Evolutionary conservation across 2,329 filamentous ascomycete genomes (phyloP).

Genomic region (Fusarium chlamydosporum): DNA sequence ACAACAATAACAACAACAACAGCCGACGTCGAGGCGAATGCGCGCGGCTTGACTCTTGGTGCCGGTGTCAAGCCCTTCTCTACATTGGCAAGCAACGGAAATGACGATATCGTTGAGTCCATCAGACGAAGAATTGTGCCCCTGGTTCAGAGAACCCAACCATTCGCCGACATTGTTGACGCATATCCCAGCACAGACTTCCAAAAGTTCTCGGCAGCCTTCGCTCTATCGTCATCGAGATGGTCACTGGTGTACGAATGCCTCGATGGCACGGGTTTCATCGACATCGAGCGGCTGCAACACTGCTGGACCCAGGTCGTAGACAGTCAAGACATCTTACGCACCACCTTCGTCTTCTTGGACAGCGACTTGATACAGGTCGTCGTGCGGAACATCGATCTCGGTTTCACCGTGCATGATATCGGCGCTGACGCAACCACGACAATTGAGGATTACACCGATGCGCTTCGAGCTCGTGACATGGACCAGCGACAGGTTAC

Average conservation of each 20-base stretch:
- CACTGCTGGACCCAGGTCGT: slow-evolving; percentile 17
- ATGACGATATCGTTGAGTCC: slow-evolving; percentile 14
- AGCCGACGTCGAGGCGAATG: slow-evolving; percentile 13
- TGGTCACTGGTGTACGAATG: slow-evolving; percentile 20
- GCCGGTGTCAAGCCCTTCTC: slow-evolving; percentile 12
- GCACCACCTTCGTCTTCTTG: slow-evolving; percentile 21
- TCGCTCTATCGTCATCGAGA: slow-evolving; percentile 18
- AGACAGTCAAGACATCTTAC: slow-evolving; percentile 18
- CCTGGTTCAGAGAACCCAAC: slow-evolving; percentile 13
- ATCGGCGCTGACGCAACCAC: slow-evolving; percentile 13
- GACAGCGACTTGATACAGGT: slow-evolving; percentile 16
- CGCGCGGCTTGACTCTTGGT: slow-evolving; percentile 6
- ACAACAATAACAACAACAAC: slow-evolving; percentile 3
- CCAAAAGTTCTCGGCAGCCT: slow-evolving; percentile 19
- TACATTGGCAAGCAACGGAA: slow-evolving; percentile 15
- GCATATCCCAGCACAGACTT: slow-evolving; percentile 19
- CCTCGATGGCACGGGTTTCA: slow-evolving; percentile 13
- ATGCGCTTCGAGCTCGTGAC: slow-evolving; percentile 20
- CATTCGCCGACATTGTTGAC: slow-evolving; percentile 15
- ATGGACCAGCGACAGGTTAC: slow-evolving; percentile 19
- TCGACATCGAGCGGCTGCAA: slow-evolving; percentile 18
- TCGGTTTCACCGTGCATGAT: slow-evolving; percentile 15
- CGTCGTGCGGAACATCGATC: slow-evolving; percentile 18
- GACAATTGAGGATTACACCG: slow-evolving; percentile 18
- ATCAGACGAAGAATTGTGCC: slow-evolving; percentile 10